Evolutionary conservation across 2,329 filamentous ascomycete species (phyloP).

Genomic region (Colletotrichum chlorophyti): DNA sequence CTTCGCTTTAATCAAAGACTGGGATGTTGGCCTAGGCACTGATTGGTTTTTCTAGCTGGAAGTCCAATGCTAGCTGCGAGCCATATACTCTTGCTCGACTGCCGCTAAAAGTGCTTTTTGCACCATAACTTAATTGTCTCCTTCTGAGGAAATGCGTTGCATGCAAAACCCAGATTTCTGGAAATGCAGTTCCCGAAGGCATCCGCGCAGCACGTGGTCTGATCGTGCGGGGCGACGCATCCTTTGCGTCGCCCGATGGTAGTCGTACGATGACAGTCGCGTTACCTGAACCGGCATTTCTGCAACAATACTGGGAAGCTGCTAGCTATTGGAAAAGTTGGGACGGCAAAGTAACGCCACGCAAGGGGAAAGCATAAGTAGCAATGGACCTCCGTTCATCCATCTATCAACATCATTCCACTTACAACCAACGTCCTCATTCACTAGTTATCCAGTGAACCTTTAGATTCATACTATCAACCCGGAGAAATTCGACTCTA

Average conservation of each 20-base stretch:
- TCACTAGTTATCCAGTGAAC: no score
- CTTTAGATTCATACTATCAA: no score
- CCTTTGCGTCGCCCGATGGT: background rate
- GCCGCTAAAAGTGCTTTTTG: no score
- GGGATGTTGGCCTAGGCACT: no score
- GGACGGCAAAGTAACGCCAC: slow-evolving; percentile 17
- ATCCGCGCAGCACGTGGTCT: slow-evolving; percentile 9
- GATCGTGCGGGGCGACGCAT: slow-evolving; percentile 10
- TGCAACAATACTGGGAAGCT: background rate
- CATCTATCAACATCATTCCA: background rate
- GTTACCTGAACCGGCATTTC: slow-evolving; percentile 7
- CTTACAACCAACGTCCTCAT: background rate
- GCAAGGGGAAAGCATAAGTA: slow-evolving; percentile 4
- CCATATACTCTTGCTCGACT: no score
- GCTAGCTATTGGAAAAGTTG: background rate
- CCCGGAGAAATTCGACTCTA: background rate
- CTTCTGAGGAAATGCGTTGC: background rate
- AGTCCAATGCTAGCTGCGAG: no score
- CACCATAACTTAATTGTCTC: no score
- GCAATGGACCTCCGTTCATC: slow-evolving; percentile 4
- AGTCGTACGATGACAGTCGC: slow-evolving; percentile 15
- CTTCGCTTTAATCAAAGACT: no score
- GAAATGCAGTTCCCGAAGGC: background rate
- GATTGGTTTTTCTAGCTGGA: no score
- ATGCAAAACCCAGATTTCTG: background rate